Evolutionary conservation across 805 yeast genomes (phyloP).

Genomic region (Zygosaccharomyces kombuchaensis): DNA sequence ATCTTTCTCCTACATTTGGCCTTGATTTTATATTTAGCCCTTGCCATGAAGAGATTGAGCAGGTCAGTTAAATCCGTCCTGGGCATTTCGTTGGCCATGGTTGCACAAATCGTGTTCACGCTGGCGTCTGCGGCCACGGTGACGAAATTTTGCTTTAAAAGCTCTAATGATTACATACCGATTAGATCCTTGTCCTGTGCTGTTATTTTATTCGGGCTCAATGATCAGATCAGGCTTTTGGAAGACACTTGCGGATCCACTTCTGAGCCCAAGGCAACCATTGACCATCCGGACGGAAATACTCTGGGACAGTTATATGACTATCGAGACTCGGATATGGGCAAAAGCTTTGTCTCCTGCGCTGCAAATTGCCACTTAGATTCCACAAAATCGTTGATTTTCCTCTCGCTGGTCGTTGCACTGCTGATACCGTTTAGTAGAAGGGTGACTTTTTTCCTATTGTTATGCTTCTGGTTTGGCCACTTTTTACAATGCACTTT

Average conservation of each 20-base stretch:
- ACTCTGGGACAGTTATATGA: background rate
- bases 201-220: conserved; percentile 5
- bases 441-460: conserved; percentile 44
- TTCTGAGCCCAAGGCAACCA: conserved; percentile 19
- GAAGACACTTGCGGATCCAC: conserved; percentile 20
- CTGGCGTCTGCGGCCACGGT: conserved; percentile 14
- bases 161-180: conserved; percentile 16
- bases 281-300: background rate
- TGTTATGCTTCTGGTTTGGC: conserved; percentile 50
- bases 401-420: conserved; percentile 25
- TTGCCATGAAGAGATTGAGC: conserved; percentile 6
- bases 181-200: conserved; percentile 15
- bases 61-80: conserved; percentile 14
- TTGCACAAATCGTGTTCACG: conserved; percentile 13
- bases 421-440: conserved; percentile 34
- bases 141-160: conserved; percentile 18
- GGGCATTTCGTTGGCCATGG: conserved; percentile 17
- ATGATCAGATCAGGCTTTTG: conserved; percentile 7
- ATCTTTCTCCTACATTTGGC: background rate
- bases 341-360: conserved; percentile 39
- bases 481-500: conserved; percentile 59
- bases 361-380: conserved; percentile 8
- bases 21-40: conserved; percentile 2
- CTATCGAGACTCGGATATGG: conserved; percentile 27
- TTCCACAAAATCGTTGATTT: conserved; percentile 4